Evolutionary conservation across 495 filamentous ascomycete genomes (phyloP), one percentile per base, ranked within the genome.

Genomic region (Penicillium parvum): DNA sequence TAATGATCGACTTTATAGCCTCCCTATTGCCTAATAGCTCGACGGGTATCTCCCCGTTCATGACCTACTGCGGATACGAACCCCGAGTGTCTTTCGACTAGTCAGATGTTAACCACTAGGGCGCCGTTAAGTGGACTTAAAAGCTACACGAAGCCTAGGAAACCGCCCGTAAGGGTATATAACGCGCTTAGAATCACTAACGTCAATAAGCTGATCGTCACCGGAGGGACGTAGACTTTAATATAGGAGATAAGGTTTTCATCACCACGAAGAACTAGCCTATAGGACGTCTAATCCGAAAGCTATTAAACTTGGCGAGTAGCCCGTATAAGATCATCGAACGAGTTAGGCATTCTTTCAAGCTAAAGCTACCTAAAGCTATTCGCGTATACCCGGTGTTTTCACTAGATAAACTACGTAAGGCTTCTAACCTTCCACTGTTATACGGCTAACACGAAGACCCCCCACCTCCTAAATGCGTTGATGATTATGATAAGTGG

Each of bases 331-430:
- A 30, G 10, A 40, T 40, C 16, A 5, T 29, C n/a, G 26, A 26
- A 1, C 19, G 21, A 16, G 16, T 28, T 2, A 17, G 37, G 5
- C 4, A 40, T 30, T 4, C 37, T 0, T 40, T 20, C 5, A 17
- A 18, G 9, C 10, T 40, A 2, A 17, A 40, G 0, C 7, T 40
- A 0, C 27, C 26, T 1, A 5, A 21, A 2, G 30, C 34, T 7
- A 23, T 23, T 2, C 1, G 9, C 10, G 43, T 55, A 10, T 15
- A 55, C 23, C 50, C n/a, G n/a, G 33, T 54, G 3, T 45, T 54
- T 6, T 14, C 32, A n/a, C 36, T 10, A 14, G 36, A 49, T 6
- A 54, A 54, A 11, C 33, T 54, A 5, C 25, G 37, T 0, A 7
- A 12, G 0, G 45, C 41, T 0, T 5, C 32, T 1, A 32, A n/a